Conservation (phyloP, 805 yeast species). For the Gaillardinia entomophila region DNA sequence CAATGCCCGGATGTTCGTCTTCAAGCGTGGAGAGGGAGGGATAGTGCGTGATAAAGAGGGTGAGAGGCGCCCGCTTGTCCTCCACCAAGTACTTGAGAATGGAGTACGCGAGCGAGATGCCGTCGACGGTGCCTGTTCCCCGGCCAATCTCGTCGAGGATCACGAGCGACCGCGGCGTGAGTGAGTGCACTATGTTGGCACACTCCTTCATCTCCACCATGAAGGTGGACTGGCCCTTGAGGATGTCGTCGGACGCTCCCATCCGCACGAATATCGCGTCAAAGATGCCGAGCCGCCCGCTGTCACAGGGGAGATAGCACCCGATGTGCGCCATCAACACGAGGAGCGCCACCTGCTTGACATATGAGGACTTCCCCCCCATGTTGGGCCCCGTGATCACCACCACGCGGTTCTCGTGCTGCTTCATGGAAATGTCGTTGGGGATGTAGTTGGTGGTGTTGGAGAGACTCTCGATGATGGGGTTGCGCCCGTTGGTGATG, state of each 20-base stretch:
- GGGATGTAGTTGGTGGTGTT: slow-evolving; percentile 45
- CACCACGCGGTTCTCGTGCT: slow-evolving; percentile 43
- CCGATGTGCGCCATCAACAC: slow-evolving; percentile 77
- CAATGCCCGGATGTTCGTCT: slow-evolving; percentile 27
- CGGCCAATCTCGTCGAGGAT: slow-evolving; percentile 76
- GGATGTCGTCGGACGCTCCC: slow-evolving; percentile 79
- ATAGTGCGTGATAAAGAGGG: slow-evolving; percentile 81
- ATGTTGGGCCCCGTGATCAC: slow-evolving; percentile 82
- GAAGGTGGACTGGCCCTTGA: slow-evolving; percentile 77
- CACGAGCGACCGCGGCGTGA: slow-evolving; percentile 55
- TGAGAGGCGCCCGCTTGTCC: slow-evolving; percentile 39
- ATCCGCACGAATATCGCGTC: slow-evolving; percentile 76
- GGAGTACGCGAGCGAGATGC: slow-evolving; percentile 74
- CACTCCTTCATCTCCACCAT: slow-evolving; percentile 73
- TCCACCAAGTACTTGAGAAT: slow-evolving; percentile 54
- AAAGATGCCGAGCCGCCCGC: slow-evolving; percentile 59
- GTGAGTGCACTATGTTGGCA: slow-evolving; percentile 44
- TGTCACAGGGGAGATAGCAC: slow-evolving; percentile 63
- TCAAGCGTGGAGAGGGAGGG: slow-evolving; percentile 57
- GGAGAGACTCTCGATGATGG: slow-evolving; percentile 51
- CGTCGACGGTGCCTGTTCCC: slow-evolving; percentile 72
- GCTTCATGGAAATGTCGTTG: slow-evolving; percentile 52
- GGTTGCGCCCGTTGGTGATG: slow-evolving; percentile 57
- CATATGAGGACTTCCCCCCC: slow-evolving; percentile 83
- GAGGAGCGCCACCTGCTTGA: slow-evolving; percentile 65